Evolutionary conservation across 2,329 filamentous ascomycete genomes (phyloP).

Genomic region (Dothideomycetes sp.): DNA sequence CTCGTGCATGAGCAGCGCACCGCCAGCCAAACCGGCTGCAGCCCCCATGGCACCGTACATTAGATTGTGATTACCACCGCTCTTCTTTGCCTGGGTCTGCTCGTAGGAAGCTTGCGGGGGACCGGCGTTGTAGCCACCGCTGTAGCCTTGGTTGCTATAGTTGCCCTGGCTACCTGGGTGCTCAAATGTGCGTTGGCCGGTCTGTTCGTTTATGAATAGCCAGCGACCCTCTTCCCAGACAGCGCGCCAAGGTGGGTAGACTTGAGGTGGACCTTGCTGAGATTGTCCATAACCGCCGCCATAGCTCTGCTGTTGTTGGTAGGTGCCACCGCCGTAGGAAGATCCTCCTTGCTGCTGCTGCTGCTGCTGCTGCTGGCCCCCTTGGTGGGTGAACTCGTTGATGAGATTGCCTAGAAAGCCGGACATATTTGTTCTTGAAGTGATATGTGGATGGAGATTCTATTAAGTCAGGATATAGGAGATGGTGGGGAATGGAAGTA

Average conservation of each 20-base stretch:
- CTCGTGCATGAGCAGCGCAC: slow-evolving; percentile 35
- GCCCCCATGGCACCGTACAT: slow-evolving; percentile 29
- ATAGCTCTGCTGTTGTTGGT: slow-evolving; percentile 11
- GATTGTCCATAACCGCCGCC: slow-evolving; percentile 4
- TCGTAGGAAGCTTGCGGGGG: slow-evolving; percentile 12
- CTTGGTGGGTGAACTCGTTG: slow-evolving; percentile 14
- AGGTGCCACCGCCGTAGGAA: slow-evolving; percentile 7
- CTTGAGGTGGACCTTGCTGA: slow-evolving; percentile 14
- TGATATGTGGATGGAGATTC: too few relatives aligned
- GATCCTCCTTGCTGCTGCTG: slow-evolving; percentile 3
- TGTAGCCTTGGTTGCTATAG: slow-evolving; percentile 11
- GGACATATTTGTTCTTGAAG: slow-evolving; percentile 10
- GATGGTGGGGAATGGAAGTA: too few relatives aligned
- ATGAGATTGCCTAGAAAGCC: slow-evolving; percentile 20
- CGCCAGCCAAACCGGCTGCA: slow-evolving; percentile 30
- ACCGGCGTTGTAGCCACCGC: slow-evolving; percentile 11
- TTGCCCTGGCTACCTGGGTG: slow-evolving; percentile 18
- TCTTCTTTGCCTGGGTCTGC: too few relatives aligned
- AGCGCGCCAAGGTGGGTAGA: slow-evolving; percentile 33
- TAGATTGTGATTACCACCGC: slow-evolving; percentile 20
- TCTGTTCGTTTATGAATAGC: slow-evolving; percentile 37
- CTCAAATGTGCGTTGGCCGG: slow-evolving; percentile 31
- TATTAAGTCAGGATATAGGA: neutral
- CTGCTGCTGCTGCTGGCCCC: neutral
- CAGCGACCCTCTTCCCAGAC: slow-evolving; percentile 32